Evolutionary conservation across 116 monocot genomes (phyloP), one percentile per base, ranked within the genome.

Genomic region (Zostera marina): DNA sequence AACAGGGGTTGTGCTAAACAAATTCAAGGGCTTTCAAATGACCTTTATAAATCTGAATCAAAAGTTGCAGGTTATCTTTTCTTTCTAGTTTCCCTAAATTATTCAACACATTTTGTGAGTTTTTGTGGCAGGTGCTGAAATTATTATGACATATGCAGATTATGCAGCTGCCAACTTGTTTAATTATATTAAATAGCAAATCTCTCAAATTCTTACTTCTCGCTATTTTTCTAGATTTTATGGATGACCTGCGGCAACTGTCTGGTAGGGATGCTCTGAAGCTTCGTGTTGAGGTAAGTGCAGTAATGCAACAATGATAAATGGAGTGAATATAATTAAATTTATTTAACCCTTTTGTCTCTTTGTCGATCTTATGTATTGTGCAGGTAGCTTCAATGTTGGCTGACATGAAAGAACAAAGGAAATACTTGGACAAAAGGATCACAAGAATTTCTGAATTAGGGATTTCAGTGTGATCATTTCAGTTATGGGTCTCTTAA

Each of bases 351-450:
- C 7, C 11, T 9, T 22, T 23, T 53, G 13, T 13, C 7, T 9
- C 4, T 22, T 23, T 53, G 13, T 13, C 22, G 8, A 24, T 53
- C n/a, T 5, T 11, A 26, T 53, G 40, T 13, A 16, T 21, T 17
- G 2, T 42, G 16, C 64, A 64, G 64, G 64, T 64, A 53, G 64
- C 64, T 53, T 64, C 64, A 13, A 64, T 64, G 64, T 53, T 64
- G 64, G 64, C 64, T 54, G 64, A 64, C 16, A 64, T 64, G 42
- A 64, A 41, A 64, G 21, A 64, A 38, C 53, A 64, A 32, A 64
- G 53, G 43, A 64, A 49, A 8, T 53, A 64, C 41, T 8, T 64
- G 13, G 13, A 64, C 26, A 64, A 64, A 42, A 64, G 64, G 54
- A 43, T 64, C 53, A 64, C 42, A 3, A 53, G 54, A 53, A 53